phyloP scores from a whole-genome alignment of 2,329 filamentous ascomycete species.

The Aspergillus phoenicis region DNA sequence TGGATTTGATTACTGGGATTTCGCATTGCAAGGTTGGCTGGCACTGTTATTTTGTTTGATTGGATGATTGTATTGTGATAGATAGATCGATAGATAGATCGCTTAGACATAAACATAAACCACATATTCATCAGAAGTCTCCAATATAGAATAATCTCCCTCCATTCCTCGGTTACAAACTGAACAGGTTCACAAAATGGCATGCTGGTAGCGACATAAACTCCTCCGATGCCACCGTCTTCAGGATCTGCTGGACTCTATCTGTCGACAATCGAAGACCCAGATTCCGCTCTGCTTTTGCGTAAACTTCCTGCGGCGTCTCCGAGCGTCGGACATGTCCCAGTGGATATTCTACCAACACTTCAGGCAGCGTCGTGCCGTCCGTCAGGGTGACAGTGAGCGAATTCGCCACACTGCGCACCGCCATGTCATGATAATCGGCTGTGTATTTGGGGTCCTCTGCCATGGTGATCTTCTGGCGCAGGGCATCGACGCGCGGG shows the following conservation, averaged over 20 bases:
- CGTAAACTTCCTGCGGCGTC: background rate
- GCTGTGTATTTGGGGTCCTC: conserved; percentile 31
- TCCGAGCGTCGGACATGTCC: background rate
- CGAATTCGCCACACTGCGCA: background rate
- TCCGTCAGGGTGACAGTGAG: background rate
- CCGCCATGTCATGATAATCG: conserved; percentile 31
- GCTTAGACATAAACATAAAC: background rate
- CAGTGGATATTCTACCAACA: background rate
- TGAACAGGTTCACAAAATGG: background rate
- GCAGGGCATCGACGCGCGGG: conserved; percentile 23
- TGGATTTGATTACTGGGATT: background rate
- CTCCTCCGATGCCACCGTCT: background rate
- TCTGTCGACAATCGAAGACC: background rate
- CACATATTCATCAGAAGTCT: background rate
- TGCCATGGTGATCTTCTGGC: conserved; percentile 29
- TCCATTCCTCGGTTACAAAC: background rate
- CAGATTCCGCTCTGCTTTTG: background rate
- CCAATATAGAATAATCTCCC: no score
- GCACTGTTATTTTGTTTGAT: background rate
- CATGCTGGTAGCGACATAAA: background rate
- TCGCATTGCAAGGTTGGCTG: background rate
- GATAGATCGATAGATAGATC: background rate
- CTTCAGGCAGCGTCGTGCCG: background rate
- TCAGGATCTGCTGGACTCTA: background rate
- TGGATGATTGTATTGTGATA: background rate